These are phyloP conservation scores for Mrakia gelida DNA, from an alignment of 768 basidiomycete genomes.

Conservation along the genomic window DNA sequence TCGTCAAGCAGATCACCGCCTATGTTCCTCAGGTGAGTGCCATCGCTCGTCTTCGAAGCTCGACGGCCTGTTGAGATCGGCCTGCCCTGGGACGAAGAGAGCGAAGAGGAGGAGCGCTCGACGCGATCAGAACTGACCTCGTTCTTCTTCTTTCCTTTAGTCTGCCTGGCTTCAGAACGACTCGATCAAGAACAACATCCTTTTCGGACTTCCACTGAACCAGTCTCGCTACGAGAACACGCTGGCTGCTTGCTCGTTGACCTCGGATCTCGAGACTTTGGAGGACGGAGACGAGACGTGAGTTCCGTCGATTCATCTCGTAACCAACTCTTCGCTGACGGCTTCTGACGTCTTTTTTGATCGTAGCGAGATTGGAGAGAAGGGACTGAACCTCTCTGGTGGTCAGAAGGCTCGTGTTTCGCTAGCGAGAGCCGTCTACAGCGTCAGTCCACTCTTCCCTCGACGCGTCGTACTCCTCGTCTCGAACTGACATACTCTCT, in stretches of 20 bases:
- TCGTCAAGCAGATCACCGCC: slow-evolving; percentile 71
- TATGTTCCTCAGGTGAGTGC: slow-evolving; percentile 61
- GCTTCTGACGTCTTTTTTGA: too few species aligned
- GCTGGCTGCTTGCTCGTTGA: slow-evolving; percentile 70
- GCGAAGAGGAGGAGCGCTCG: too few species aligned
- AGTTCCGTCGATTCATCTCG: background rate
- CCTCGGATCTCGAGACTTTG: slow-evolving; percentile 67
- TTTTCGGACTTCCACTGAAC: slow-evolving; percentile 72
- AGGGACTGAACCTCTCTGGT: slow-evolving; percentile 47
- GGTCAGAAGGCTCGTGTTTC: slow-evolving; percentile 54
- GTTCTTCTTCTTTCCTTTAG: too few species aligned
- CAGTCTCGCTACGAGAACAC: slow-evolving; percentile 71
- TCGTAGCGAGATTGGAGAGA: slow-evolving; percentile 41
- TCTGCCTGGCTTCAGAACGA: slow-evolving; percentile 69
- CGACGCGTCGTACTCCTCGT: too few species aligned
- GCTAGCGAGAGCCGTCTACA: slow-evolving; percentile 53
- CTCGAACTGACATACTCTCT: too few species aligned
- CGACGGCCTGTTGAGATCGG: too few species aligned
- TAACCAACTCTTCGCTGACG: background rate
- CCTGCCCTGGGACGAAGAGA: too few species aligned
- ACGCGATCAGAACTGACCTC: too few species aligned
- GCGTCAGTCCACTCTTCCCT: too few species aligned
- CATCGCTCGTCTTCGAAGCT: too few species aligned
- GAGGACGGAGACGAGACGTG: slow-evolving; percentile 79
- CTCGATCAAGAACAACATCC: slow-evolving; percentile 66